A percentile compares a stretch with the other conserved stretches of the same genome.
These are phyloP conservation scores for Gamarada debralockiae DNA, from an alignment of 495 filamentous ascomycete genomes.

Conservation along the genomic window DNA sequence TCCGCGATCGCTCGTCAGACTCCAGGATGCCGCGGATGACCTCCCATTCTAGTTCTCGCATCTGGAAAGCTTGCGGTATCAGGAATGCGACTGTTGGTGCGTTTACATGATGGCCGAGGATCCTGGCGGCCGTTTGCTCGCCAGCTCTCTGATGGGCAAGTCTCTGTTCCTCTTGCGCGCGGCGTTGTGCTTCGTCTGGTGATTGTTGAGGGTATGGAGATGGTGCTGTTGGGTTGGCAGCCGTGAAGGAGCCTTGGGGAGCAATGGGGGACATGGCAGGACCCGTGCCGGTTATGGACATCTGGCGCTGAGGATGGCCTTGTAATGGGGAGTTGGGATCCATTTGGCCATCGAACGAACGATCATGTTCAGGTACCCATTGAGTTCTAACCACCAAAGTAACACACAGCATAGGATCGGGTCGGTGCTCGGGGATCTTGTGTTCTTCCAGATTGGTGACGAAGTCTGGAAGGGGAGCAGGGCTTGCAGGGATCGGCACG, in stretches of 20 bases:
- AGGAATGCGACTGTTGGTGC: slow-evolving; percentile 64
- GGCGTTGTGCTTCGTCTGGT: slow-evolving; percentile 22
- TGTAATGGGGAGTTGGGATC: slow-evolving; percentile 34
- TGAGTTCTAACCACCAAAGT: slow-evolving; percentile 69
- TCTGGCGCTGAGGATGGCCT: slow-evolving; percentile 22
- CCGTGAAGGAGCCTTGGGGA: slow-evolving; percentile 37
- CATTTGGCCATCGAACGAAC: slow-evolving; percentile 36
- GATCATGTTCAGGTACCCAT: slow-evolving; percentile 41
- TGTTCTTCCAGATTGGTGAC: slow-evolving; percentile 73
- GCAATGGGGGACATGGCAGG: slow-evolving; percentile 46
- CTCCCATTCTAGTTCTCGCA: slow-evolving; percentile 58
- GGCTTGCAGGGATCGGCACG: slow-evolving; percentile 65
- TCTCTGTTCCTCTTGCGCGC: slow-evolving; percentile 16
- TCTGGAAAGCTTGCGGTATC: slow-evolving; percentile 59
- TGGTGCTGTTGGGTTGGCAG: slow-evolving; percentile 22
- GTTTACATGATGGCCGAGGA: slow-evolving; percentile 55
- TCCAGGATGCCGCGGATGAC: slow-evolving; percentile 57
- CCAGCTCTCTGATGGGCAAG: slow-evolving; percentile 35
- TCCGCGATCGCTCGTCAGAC: slow-evolving; percentile 43
- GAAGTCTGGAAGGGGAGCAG: slow-evolving; percentile 59
- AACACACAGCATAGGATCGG: slow-evolving; percentile 69
- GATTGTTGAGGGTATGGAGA: slow-evolving; percentile 3
- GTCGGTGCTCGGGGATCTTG: slow-evolving; percentile 58
- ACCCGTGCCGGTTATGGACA: slow-evolving; percentile 32
- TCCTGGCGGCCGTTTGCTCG: slow-evolving; percentile 46